A percentile compares a stretch with the other conserved stretches of the same genome.
Conservation (phyloP, 371 early-diverging fungal species). For the Circinella umbellata region DNA sequence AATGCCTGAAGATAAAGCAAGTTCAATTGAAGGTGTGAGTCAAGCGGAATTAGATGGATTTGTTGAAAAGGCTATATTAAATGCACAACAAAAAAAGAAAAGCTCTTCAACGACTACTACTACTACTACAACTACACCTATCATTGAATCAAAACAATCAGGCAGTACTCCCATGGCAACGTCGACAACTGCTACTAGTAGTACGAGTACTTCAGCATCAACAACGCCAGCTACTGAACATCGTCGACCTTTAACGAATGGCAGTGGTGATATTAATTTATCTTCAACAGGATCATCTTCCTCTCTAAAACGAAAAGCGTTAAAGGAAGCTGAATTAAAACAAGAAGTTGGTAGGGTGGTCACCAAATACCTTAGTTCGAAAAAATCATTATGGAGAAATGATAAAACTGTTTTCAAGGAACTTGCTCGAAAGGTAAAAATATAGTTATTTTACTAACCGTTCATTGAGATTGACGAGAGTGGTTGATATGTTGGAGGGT, state of each 20-base stretch:
- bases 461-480: neutral
- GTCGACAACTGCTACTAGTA: neutral
- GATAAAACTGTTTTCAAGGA: conserved; percentile 58
- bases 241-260: conserved; percentile 1
- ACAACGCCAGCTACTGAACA: neutral
- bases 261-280: conserved; percentile 11
- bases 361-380: conserved; percentile 42
- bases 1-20: conserved; percentile 37
- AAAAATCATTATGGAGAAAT: conserved; percentile 41
- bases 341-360: conserved; percentile 49
- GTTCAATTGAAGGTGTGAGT: conserved; percentile 38
- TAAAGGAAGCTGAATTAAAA: conserved; percentile 46
- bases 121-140: neutral
- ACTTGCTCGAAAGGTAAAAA: conserved; percentile 48
- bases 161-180: neutral
- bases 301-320: conserved; percentile 13
- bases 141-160: neutral
- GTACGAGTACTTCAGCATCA: neutral
- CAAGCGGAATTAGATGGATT: conserved; percentile 30
- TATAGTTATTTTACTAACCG: neutral
- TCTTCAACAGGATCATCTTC: conserved; percentile 4
- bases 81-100: conserved; percentile 23
- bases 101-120: neutral
- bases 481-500: too few relatives aligned
- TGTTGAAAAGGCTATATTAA: conserved; percentile 33